Evolutionary conservation across 2,329 filamentous ascomycete genomes (phyloP), one percentile per base, ranked within the genome.

Genomic region (Verticillium alfalfae): DNA sequence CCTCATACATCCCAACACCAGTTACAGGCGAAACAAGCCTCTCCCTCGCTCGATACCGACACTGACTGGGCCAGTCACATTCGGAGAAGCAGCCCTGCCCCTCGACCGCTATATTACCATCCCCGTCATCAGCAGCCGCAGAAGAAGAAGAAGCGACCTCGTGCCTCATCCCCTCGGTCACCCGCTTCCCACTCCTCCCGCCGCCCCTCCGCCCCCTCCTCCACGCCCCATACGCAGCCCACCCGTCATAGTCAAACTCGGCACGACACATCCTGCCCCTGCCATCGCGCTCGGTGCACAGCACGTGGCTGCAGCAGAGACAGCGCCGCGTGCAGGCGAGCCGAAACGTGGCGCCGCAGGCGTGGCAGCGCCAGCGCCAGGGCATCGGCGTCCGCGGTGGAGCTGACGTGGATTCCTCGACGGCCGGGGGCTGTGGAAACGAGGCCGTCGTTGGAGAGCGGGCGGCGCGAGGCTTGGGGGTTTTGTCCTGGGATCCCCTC

Each of bases 281-380:
- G 59, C 54, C 34, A 18, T 52, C 45, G n/a, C 45, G 6, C n/a
- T n/a, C 13, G n/a, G 45, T 52, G 45, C 45, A 52, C 16, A 52
- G 8, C n/a, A 52, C 45, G 45, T 52, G 45, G 45, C 45, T 4
- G 70, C 78, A 78, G 45, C 72, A 68, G 56, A 80, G 72, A 59
- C 79, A 76, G 26, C 73, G 69, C 10, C 73, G 71, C 55, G 76
- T 78, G 62, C 66, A 69, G 57, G 66, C 64, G 7, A 76, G 62
- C 52, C 62, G 67, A 66, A 72, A 76, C 1, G 37, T 34, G 2
- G 15, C 57, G 13, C 49, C 16, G 68, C 76, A 78, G 12, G 34
- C 1, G 64, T 72, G 68, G 64, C 75, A 78, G 34, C 60, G 56
- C 76, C 76, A 78, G 36, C 58, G 56, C 73, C 72, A 77, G 55